Percentiles rank a stretch among this genome's conserved stretches.
Conservation (phyloP, 495 filamentous ascomycete genomes). For the Penicillium canariense region DNA sequence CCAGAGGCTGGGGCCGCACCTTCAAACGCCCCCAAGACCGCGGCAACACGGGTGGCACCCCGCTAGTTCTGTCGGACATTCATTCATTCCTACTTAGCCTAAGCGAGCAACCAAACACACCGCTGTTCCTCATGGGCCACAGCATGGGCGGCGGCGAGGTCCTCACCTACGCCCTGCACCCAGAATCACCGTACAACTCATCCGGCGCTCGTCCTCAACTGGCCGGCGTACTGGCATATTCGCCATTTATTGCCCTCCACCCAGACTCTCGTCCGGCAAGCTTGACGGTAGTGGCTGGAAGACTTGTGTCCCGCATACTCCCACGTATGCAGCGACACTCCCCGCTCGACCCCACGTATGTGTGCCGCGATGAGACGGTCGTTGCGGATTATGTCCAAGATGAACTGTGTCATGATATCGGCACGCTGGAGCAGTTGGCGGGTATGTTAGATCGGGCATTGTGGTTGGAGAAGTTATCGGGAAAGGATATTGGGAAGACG, state of each 20-base stretch:
- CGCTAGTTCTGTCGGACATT: conserved; percentile 71
- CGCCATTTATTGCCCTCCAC: conserved; percentile 69
- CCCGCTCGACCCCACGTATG: conserved; percentile 52
- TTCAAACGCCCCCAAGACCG: conserved; percentile 46
- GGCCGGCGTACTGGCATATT: conserved; percentile 65
- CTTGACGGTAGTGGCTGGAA: conserved; percentile 57
- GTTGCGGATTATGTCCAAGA: conserved; percentile 44
- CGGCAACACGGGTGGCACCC: conserved; percentile 70
- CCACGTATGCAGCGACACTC: conserved; percentile 55
- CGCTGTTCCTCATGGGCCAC: conserved; percentile 85
- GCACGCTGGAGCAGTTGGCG: conserved; percentile 71
- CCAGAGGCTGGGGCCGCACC: conserved; percentile 54
- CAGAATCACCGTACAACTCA: conserved; percentile 19
- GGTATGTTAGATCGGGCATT: conserved; percentile 67
- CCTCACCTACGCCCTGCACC: conserved; percentile 23
- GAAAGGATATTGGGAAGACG: neutral
- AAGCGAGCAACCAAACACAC: conserved; percentile 42
- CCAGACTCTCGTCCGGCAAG: conserved; percentile 56
- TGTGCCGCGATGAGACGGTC: conserved; percentile 64
- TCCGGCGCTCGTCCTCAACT: conserved; percentile 43
- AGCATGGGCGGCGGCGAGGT: conserved; percentile 79
- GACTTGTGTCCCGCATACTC: conserved; percentile 60
- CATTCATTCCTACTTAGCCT: conserved; percentile 57
- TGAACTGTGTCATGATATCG: conserved; percentile 69
- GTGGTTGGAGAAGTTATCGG: conserved; percentile 23